Conservation (phyloP, 225 moss, liverwort and hornwort genomes). For the Physcomitrium patens region DNA sequence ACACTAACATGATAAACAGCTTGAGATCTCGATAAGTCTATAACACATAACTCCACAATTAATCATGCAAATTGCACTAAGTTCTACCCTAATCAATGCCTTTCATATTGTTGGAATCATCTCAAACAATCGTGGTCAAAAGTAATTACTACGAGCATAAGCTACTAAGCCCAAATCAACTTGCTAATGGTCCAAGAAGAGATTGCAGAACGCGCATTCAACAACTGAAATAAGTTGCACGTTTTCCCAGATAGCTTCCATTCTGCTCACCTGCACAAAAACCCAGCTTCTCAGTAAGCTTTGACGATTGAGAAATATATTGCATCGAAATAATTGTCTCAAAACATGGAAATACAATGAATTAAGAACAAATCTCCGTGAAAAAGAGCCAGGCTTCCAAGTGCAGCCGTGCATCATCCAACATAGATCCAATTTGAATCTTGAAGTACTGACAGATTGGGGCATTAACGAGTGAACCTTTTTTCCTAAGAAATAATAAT, state of each 20-base stretch:
- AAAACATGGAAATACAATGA: background rate
- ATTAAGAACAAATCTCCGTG: conserved; percentile 52
- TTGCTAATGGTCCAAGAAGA: conserved; percentile 25
- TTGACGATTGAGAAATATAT: conserved; percentile 19
- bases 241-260: conserved; percentile 61
- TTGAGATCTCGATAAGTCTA: conserved; percentile 53
- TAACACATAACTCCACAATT: conserved; percentile 63
- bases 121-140: background rate
- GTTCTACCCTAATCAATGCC: conserved; percentile 20
- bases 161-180: conserved; percentile 19
- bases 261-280: conserved; percentile 52
- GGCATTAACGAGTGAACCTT: background rate
- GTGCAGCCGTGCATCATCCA: conserved; percentile 74
- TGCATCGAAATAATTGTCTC: background rate
- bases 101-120: background rate
- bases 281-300: conserved; percentile 15
- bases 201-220: conserved; percentile 56
- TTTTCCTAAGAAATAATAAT: too few relatives aligned
- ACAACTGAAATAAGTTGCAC: conserved; percentile 73
- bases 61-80: conserved; percentile 63
- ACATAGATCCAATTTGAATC: background rate
- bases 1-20: conserved; percentile 53
- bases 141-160: conserved; percentile 14
- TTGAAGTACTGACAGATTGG: background rate
- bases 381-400: conserved; percentile 62